Percentiles rank a stretch among this genome's conserved stretches.
Evolutionary conservation across 108 stramenopile species (phyloP).

Genomic region (Conticribra guillardii): DNA sequence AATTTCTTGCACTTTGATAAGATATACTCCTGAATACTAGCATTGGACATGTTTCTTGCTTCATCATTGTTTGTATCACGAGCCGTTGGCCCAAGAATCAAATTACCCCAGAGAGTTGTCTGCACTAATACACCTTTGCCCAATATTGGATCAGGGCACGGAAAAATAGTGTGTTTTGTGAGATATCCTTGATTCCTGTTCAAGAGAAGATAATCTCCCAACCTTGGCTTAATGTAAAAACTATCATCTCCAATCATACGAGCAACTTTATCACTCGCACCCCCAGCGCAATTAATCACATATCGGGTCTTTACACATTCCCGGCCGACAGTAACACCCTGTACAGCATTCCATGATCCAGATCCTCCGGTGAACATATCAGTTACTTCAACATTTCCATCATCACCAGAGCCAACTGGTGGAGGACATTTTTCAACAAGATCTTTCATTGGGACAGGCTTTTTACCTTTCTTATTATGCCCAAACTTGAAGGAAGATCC

Average conservation of each 20-base stretch:
- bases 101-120: constrained; percentile 81
- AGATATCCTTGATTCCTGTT: constrained; percentile 78
- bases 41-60: constrained; percentile 52
- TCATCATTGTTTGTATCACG: constrained; percentile 65
- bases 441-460: constrained; percentile 33
- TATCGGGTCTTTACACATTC: constrained; percentile 65
- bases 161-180: constrained; percentile 71
- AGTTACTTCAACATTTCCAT: constrained; percentile 52
- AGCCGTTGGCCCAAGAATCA: constrained; percentile 82
- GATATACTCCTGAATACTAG: constrained; percentile 72
- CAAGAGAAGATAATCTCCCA: constrained; percentile 79
- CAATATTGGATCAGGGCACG: constrained; percentile 79
- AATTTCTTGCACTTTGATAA: constrained; percentile 75
- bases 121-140: constrained; percentile 87
- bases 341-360: constrained; percentile 56
- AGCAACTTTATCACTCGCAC: constrained; percentile 73
- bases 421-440: constrained; percentile 58
- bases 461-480: background rate
- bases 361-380: constrained; percentile 80
- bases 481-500: constrained; percentile 9
- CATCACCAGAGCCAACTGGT: constrained; percentile 52
- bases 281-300: constrained; percentile 81
- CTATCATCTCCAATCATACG: constrained; percentile 79
- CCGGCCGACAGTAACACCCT: constrained; percentile 57
- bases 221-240: constrained; percentile 74